Base-by-base conservation (phyloP, 1,284 basidiomycete genomes). In the Rhodotorula sp. region DNA sequence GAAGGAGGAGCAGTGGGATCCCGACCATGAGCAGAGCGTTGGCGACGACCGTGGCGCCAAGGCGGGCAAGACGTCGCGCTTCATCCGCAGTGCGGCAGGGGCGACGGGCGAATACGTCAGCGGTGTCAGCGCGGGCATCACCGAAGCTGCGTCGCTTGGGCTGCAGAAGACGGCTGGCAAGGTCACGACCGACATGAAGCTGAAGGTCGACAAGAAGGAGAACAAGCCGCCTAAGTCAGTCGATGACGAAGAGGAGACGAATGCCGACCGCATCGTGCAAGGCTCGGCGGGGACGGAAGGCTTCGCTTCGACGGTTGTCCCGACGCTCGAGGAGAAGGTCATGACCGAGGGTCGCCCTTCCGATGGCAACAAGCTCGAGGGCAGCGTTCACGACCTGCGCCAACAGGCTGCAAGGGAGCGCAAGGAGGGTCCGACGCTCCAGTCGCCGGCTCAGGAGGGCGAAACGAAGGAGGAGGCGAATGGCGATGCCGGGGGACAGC, bases 301-400 rank as follows among this genome's bases (percentile, higher is more conserved):
- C 22, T 89, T 90, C 78, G 84, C 88, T 0, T 86, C 86, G 73
- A 82, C 87, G 1, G 82, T 86, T 15, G 86, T 90, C 1, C 89
- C 90, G 0, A 89, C 87, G 0, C 78, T 90, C 10, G 90, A 91
- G 78, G 89, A 90, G 80, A 86, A 88, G 78, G 83, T 82, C 0
- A 81, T 89, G 32, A 78, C 78, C 6, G 85, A 88, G 57, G n/a
- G 30, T 17, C 55, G 75, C 27, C 71, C 71, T 52, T 53, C n/a
- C 2, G 24, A 47, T 22, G 55, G 63, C 19, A 15, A 60, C 7
- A 65, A 36, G 44, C 27, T 53, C 62, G 39, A 68, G 30, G 36
- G 54, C 65, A 36, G 68, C 67, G 27, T 68, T 66, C 29, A 68
- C 71, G 51, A 52, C 77, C 4, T 59, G 20, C 54, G 48, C 15